A percentile compares a stretch with the other conserved stretches of the same genome.
Conservation (phyloP, 371 early-diverging fungal genomes). For the Dentiscutata heterogama region DNA sequence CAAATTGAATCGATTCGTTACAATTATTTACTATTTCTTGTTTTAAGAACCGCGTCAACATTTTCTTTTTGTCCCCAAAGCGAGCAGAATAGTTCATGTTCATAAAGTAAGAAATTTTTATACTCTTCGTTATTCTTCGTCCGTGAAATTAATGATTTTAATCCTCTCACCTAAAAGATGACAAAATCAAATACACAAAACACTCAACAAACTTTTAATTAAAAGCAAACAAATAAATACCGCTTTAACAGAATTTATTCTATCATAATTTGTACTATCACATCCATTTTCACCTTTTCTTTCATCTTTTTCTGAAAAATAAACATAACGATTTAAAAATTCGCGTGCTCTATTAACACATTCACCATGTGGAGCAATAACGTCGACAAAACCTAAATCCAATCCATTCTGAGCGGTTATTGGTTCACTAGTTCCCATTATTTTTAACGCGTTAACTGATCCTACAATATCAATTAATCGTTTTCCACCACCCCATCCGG, state of each 20-base stretch:
- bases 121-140: not conserved
- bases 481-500: conserved; percentile 40
- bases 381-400: conserved; percentile 35
- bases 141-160: conserved; percentile 23
- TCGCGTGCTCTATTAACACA: conserved; percentile 17
- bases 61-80: conserved; percentile 27
- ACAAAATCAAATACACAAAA: not conserved
- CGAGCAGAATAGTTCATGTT: not conserved
- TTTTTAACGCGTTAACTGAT: conserved; percentile 4
- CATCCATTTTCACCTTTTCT: too few species aligned
- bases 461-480: conserved; percentile 38
- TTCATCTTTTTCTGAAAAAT: not conserved
- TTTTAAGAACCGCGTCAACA: not conserved
- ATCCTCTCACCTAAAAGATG: not conserved
- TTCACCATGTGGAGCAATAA: not conserved
- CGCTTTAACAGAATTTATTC: conserved; percentile 34
- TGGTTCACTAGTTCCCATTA: conserved; percentile 19
- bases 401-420: conserved; percentile 1
- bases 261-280: not conserved
- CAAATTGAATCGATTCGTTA: not conserved
- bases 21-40: not conserved
- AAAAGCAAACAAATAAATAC: not conserved
- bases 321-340: conserved; percentile 36
- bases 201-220: not conserved
- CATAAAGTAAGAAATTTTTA: not conserved